Base-by-base conservation (phyloP, 2,329 filamentous ascomycete genomes). In the Aspergillaceae sp. region DNA sequence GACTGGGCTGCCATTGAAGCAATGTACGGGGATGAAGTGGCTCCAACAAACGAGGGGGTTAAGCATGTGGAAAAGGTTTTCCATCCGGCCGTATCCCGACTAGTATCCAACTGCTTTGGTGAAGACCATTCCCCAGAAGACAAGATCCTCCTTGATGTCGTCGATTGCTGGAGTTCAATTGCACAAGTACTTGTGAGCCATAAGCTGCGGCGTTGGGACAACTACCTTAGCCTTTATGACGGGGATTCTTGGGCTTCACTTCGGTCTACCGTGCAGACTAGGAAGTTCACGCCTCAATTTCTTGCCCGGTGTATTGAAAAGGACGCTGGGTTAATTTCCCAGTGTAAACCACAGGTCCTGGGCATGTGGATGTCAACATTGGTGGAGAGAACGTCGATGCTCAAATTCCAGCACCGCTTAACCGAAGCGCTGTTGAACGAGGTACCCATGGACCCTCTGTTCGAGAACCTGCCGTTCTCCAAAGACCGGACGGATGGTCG, bases 101-200 rank as follows among this genome's bases (percentile, higher is more conserved):
- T 83, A 28, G 61, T 82, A 26, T 83, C 79, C 1, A 81, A 79
- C 48, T 75, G 75, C 43, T 82, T 83, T 56, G 80, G 80, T 5
- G 75, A 77, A 33, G 80, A 83, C 46, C 57, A 66, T 10, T 65
- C 70, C 19, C 71, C 75, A 1, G 74, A 80, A 40, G 79, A 83
- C 52, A 59, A 58, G 1, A 59, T 83, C 4, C 67, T 83, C 4
- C 59, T 71, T 41, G 71, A 68, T 37, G 62, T 74, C 8, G 64
- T 81, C 10, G 74, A 81, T 48, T 72, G 72, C 11, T 84, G 80
- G 80, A 65, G 71, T 7, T 64, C 65, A 4, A 53, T 79, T 34
- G 75, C 74, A 3, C 58, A 65, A n/a, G 55, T 64, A 7, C 67
- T 75, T 40, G 72, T 80, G 10, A 63, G 63, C n/a, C 62, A 70